These are phyloP conservation scores for Conidiobolus incongruus DNA, from an alignment of 371 early-diverging fungal genomes.

Conservation along the genomic window DNA sequence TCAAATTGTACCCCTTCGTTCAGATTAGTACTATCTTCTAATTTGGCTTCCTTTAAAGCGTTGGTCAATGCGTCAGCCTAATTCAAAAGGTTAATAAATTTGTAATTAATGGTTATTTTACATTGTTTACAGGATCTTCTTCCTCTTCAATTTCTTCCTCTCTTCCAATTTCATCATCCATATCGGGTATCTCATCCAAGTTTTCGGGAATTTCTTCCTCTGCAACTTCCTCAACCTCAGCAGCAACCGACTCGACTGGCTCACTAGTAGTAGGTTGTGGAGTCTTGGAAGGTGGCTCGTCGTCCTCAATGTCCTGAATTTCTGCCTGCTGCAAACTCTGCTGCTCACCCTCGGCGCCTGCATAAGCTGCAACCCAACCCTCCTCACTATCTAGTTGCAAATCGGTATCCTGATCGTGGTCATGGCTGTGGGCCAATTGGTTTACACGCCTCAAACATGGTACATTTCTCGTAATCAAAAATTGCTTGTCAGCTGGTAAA, in stretches of 20 bases:
- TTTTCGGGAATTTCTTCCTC: conserved; percentile 32
- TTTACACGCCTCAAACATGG: conserved; percentile 81
- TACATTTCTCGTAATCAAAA: conserved; percentile 83
- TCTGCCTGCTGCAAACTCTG: conserved; percentile 9
- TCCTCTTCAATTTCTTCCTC: conserved; percentile 30
- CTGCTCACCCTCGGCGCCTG: conserved; percentile 10
- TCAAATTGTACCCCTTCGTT: conserved; percentile 6
- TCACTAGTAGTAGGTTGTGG: no score
- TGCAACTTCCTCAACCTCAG: conserved; percentile 9
- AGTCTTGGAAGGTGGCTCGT: no score
- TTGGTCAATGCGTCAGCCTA: not conserved
- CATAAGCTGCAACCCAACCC: conserved; percentile 71
- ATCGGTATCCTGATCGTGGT: conserved; percentile 24
- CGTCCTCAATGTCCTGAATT: not conserved
- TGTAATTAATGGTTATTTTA: not conserved
- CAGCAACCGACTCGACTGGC: not conserved
- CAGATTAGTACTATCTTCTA: conserved; percentile 9
- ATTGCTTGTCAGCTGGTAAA: conserved; percentile 82
- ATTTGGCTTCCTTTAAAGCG: conserved; percentile 10
- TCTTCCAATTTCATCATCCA: conserved; percentile 48
- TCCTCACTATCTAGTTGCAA: conserved; percentile 34
- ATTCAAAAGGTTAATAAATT: not conserved
- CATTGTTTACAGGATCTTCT: conserved; percentile 41
- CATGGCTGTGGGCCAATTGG: conserved; percentile 56
- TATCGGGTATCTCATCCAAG: conserved; percentile 80